Percentiles rank a stretch among this genome's conserved stretches.
Conservation (phyloP, 768 basidiomycete species). For the Leccinum longicurvipes region DNA sequence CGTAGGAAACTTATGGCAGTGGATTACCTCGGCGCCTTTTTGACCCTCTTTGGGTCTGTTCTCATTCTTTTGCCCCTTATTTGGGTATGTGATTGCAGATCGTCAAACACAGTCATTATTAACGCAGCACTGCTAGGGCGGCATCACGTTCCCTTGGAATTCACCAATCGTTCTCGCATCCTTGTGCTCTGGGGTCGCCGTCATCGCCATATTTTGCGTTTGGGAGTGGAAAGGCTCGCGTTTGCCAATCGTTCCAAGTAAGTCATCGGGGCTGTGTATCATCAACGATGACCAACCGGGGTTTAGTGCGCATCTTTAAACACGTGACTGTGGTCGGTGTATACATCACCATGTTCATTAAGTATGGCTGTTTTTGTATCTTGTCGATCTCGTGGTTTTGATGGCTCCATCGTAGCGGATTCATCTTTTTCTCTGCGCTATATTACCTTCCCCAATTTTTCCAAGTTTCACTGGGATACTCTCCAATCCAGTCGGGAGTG, state of each 20-base stretch:
- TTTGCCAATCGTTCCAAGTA: constrained; percentile 72
- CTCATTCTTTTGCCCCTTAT: constrained; percentile 68
- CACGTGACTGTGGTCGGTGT: constrained; percentile 63
- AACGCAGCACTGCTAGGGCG: constrained; percentile 44
- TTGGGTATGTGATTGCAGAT: constrained; percentile 45
- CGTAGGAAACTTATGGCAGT: constrained; percentile 59
- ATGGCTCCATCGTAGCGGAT: constrained; percentile 38
- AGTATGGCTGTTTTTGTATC: constrained; percentile 35
- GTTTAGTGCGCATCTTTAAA: constrained; percentile 69
- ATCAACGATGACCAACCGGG: not conserved
- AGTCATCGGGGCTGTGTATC: constrained; percentile 15
- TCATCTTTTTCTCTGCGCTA: constrained; percentile 59
- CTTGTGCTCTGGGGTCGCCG: constrained; percentile 51
- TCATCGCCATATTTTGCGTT: constrained; percentile 55
- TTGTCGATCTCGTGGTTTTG: not conserved
- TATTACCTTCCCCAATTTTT: constrained; percentile 77
- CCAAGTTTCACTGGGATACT: constrained; percentile 66
- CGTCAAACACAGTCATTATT: not conserved
- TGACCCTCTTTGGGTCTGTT: constrained; percentile 60
- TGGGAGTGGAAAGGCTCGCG: constrained; percentile 72
- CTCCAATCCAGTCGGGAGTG: constrained; percentile 60
- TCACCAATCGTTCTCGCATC: constrained; percentile 64
- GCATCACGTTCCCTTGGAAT: constrained; percentile 68
- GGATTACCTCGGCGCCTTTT: constrained; percentile 57
- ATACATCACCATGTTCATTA: constrained; percentile 67